Evolutionary conservation across 257 asterid species (phyloP), one percentile per base, ranked within the genome.

Genomic region (Cinchona pubescens): DNA sequence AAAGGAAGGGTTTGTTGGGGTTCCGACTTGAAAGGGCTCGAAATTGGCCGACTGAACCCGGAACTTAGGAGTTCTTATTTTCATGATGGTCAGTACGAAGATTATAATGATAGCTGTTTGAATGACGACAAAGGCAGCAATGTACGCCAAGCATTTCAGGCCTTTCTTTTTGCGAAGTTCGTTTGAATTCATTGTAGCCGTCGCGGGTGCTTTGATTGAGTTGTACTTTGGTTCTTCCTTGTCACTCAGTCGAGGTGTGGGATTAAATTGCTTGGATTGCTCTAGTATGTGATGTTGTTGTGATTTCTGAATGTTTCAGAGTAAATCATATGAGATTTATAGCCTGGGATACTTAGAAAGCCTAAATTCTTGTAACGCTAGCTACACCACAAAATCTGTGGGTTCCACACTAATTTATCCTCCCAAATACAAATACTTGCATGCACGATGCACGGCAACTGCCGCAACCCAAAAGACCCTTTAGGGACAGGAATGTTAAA

Each of bases 61-160:
- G 71, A 85, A 85, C 12, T 73, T 76, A 2, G 89, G 90, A 0
- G 86, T 82, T 76, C 82, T 43, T 32, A 83, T 7, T 23, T 80
- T 84, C 83, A 88, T 67, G 1, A 90, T 1, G 37, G 83, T 82
- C 3, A 83, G n/a, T 0, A 83, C 55, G 61, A 83, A 85, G 2
- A 77, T 11, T 4, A 82, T 30, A 2, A 82, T 74, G 65, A 88
- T 30, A 0, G 67, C 84, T 15, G 76, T 68, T 25, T 85, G 89
- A 74, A 86, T 82, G 5, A 86, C 63, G 1, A 42, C 75, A 53
- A 85, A 85, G 27, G 83, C 70, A 5, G 70, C 73, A 32, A 81
- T 25, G 74, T 79, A 85, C 18, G 69, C 71, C 19, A 86, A 5
- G 67, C 80, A 76, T 56, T 86, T 84, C 9, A 7, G 73, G 66